Base-by-base conservation (phyloP, 495 filamentous ascomycete genomes). In the Wilcoxina mikolae region DNA sequence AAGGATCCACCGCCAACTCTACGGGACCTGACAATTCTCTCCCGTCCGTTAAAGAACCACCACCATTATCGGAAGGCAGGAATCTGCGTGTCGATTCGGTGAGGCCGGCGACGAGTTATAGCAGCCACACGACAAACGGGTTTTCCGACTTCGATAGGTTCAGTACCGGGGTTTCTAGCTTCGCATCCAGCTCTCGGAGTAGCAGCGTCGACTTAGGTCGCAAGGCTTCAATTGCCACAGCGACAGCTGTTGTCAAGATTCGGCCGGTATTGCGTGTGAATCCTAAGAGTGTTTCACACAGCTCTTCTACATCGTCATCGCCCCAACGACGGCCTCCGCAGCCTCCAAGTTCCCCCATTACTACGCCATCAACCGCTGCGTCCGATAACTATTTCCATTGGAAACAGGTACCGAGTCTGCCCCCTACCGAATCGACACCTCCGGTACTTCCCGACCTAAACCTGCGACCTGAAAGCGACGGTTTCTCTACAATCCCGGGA, bases 231-330 rank as follows among this genome's bases (percentile, higher is more conserved):
- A 60, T 53, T 27, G 46, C 53, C 29, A 44, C 60, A 22, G 41
- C 53, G 24, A 42, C 60, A 20, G 56, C 61, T 56, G 56, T 38
- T 24, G 46, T 54, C 35, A 57, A 51, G 43, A 46, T 59, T 29
- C 56, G 54, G 33, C 61, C 61, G 41, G 24, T 50, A 28, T 33
- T 64, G 51, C 53, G 53, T 28, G 59, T 63, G 56, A 57, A 57
- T 41, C 17, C 20, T 5, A 41, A 52, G 29, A 15, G 11, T 52
- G 49, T 38, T 41, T 41, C 49, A 23, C 51, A 25, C 18, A 45
- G 17, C 15, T 25, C 33, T 26, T 5, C 59, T 17, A 28, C 54
- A 51, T 54, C 55, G 24, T 56, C 46, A 25, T 64, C 61, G 7
- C 57, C 61, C 20, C 54, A 55, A 42, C 55, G 62, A 60, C 51